These are phyloP conservation scores for Candida corydali DNA, from an alignment of 805 yeast species.

Conservation along the genomic window DNA sequence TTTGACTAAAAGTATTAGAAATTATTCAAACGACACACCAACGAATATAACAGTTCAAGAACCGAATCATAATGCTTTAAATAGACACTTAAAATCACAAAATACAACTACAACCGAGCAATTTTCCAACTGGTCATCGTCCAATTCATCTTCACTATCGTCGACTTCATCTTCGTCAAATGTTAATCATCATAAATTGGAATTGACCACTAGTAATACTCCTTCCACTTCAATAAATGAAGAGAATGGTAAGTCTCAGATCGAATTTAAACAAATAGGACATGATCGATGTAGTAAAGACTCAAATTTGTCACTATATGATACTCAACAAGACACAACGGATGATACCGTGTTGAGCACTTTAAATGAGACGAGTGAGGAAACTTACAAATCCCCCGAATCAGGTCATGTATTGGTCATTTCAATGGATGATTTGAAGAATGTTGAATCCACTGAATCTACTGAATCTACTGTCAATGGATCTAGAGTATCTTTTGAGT, in stretches of 20 bases:
- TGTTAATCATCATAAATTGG: neutral
- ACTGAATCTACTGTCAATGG: neutral
- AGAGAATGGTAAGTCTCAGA: neutral
- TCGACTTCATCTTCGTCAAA: conserved; percentile 10
- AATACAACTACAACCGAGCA: conserved; percentile 6
- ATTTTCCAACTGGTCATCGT: neutral
- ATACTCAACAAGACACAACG: conserved; percentile 1
- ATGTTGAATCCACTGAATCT: neutral
- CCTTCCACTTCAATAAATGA: conserved; percentile 8
- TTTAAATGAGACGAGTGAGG: conserved; percentile 7
- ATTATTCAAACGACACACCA: conserved; percentile 11
- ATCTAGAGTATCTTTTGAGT: too few species aligned
- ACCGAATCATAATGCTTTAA: neutral
- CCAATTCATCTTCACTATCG: conserved; percentile 4
- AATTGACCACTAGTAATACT: conserved; percentile 3
- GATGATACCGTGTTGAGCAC: conserved; percentile 7
- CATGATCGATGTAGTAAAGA: neutral
- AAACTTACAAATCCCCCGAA: neutral
- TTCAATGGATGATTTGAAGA: neutral
- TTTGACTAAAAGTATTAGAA: conserved; percentile 12
- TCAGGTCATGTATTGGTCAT: neutral
- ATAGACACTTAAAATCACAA: conserved; percentile 7
- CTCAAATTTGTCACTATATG: conserved; percentile 2
- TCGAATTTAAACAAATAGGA: neutral
- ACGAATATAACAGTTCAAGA: conserved; percentile 10